phyloP scores from a whole-genome alignment of 352 stramenopile genomes.

The Pythium aphanidermatum region DNA sequence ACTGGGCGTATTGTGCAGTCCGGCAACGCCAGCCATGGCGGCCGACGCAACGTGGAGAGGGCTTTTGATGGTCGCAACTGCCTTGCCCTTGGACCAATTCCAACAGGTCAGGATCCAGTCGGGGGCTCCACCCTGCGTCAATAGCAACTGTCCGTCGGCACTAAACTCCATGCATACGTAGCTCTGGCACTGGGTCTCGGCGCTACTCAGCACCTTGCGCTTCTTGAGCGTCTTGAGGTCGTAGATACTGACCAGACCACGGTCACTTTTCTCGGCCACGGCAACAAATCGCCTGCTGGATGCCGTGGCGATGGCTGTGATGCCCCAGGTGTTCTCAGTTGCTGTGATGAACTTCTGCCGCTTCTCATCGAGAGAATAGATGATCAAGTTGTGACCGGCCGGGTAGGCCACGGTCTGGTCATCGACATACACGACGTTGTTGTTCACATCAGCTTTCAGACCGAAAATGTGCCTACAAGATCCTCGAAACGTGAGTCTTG shows the following conservation, averaged over 20 bases:
- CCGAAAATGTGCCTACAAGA: conserved; percentile 92
- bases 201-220: conserved; percentile 74
- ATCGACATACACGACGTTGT: conserved; percentile 80
- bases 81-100: conserved; percentile 91
- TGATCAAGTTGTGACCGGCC: conserved; percentile 82
- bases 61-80: conserved; percentile 68
- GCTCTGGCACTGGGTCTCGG: conserved; percentile 53
- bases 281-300: conserved; percentile 64
- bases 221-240: conserved; percentile 40
- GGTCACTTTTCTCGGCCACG: conserved; percentile 21
- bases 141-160: conserved; percentile 86
- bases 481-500: too few species aligned
- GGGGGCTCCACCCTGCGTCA: conserved; percentile 79
- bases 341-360: conserved; percentile 87
- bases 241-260: conserved; percentile 18
- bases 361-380: conserved; percentile 89
- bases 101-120: conserved; percentile 89
- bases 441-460: conserved; percentile 80
- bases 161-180: conserved; percentile 88
- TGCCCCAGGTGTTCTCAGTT: conserved; percentile 65
- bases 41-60: conserved; percentile 43
- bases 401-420: conserved; percentile 80
- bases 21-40: too few species aligned
- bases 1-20: conserved; percentile 33
- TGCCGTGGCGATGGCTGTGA: conserved; percentile 62